Evolutionary conservation across 2,329 filamentous ascomycete genomes (phyloP).

Genomic region (Claviceps sp.): DNA sequence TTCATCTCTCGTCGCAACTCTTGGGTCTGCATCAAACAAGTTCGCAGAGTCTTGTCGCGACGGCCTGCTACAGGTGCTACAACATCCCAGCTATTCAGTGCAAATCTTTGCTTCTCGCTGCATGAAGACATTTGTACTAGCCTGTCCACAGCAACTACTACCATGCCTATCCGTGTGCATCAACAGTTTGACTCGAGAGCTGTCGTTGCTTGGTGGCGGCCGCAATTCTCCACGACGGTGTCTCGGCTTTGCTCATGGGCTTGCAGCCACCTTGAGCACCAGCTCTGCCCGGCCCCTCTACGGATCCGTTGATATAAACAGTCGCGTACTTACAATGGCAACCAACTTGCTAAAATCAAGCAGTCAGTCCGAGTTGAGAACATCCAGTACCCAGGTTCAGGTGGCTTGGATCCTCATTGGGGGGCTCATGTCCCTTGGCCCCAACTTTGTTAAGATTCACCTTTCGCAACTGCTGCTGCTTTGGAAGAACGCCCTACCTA

Average conservation of each 20-base stretch:
- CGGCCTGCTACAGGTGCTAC: slow-evolving; percentile 74
- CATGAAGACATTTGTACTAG: slow-evolving; percentile 73
- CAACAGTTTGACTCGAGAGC: slow-evolving; percentile 83
- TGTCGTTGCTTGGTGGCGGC: slow-evolving; percentile 61
- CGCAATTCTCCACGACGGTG: slow-evolving; percentile 73
- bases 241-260: slow-evolving; percentile 79
- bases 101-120: slow-evolving; percentile 83
- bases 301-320: slow-evolving; percentile 91
- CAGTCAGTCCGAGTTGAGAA: slow-evolving; percentile 75
- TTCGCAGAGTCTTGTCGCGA: slow-evolving; percentile 80
- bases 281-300: slow-evolving; percentile 81
- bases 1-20: slow-evolving; percentile 59
- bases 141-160: slow-evolving; percentile 82
- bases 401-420: slow-evolving; percentile 97
- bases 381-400: slow-evolving; percentile 90
- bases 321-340: slow-evolving; percentile 78
- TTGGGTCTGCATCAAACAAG: slow-evolving; percentile 69
- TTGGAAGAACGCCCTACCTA: slow-evolving; percentile 95
- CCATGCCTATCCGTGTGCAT: slow-evolving; percentile 90
- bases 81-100: slow-evolving; percentile 92
- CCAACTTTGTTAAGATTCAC: slow-evolving; percentile 98
- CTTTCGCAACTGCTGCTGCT: slow-evolving; percentile 82
- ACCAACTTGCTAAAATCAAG: slow-evolving; percentile 87
- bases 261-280: slow-evolving; percentile 82
- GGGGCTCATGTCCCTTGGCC: slow-evolving; percentile 88